Evolutionary conservation across 495 filamentous ascomycete genomes (phyloP), one percentile per base, ranked within the genome.

Genomic region (Delitschia confertaspora): DNA sequence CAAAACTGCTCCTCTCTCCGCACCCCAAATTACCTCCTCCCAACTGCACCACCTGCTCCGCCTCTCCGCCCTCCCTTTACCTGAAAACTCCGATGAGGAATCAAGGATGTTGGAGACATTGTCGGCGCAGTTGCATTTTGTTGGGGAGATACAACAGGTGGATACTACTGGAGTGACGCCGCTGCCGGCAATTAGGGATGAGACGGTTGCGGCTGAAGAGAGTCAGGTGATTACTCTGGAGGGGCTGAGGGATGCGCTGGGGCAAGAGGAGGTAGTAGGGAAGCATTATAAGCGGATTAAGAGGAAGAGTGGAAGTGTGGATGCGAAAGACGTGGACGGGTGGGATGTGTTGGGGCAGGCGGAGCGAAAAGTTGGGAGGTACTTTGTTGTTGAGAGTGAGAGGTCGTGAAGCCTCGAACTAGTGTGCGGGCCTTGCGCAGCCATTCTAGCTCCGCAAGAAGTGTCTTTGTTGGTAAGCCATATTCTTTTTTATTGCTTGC

Each of bases 121-220:
- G 5, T 69, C 78, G 31, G 78, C 85, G 7, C 91, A 99, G 54
- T 73, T 99, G 0, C 80, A 85, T 55, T 96, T 99, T 55, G 86
- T 96, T 27, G 75, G 72, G 41, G 76, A 82, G 40, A 80, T 96
- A 22, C 88, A 91, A 49, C 64, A 61, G n/a, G 79, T 95, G 4
- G 72, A 89, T 65, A 88, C 86, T 1, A 59, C 64, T 0, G 78
- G 71, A 1, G 69, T 95, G 1, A 66, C 74, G 35, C 88, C 91
- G 0, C 60, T 96, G 23, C 69, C 73, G 29, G 76, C 76, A 38
- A 82, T 99, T 38, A 74, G 85, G 21, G 93, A 96, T 62, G 88
- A 96, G 64, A 88, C 68, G 7, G 45, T 55, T 2, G 62, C 67
- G 22, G 76, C 70, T 2, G 56, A 69, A 41, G 62, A 68, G 51